Conservation (phyloP, 495 filamentous ascomycete species). For the Schizothecium vesticola region DNA sequence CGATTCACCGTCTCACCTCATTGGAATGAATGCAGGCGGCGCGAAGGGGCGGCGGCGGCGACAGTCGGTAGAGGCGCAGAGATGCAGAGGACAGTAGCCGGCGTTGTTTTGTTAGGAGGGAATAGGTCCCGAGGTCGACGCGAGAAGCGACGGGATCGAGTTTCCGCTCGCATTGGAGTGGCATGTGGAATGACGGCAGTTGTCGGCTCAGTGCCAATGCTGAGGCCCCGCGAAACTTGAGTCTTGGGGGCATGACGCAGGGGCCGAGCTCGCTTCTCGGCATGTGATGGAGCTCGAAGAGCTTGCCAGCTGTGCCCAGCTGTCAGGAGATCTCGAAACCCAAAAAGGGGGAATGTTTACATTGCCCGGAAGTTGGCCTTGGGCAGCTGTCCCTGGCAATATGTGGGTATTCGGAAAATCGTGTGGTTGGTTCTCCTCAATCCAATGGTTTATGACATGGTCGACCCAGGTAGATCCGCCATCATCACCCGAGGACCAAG, state of each 20-base stretch:
- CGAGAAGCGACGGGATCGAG: not conserved
- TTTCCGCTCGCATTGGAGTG: not conserved
- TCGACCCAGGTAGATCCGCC: not conserved
- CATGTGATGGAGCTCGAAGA: conserved; percentile 3
- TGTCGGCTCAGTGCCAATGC: conserved; percentile 19
- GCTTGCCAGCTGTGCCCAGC: not conserved
- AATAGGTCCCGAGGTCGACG: not conserved
- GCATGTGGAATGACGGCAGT: conserved; percentile 18
- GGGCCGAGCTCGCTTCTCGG: not conserved
- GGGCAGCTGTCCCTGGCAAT: not conserved
- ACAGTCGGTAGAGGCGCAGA: not conserved
- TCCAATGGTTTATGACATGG: not conserved
- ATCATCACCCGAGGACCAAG: not conserved
- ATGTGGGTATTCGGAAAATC: not conserved
- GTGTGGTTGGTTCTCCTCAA: not conserved
- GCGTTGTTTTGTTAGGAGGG: not conserved
- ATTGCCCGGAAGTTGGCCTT: not conserved
- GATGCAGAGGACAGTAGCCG: not conserved
- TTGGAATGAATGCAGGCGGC: not conserved
- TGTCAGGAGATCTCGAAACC: not conserved
- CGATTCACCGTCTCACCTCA: conserved; percentile 9
- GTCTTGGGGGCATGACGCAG: conserved; percentile 2
- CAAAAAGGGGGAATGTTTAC: not conserved
- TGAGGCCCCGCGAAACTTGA: conserved; percentile 10
- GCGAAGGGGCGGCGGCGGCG: not conserved